Conservation (phyloP, 257 asterid species). For the Verbena officinalis region DNA sequence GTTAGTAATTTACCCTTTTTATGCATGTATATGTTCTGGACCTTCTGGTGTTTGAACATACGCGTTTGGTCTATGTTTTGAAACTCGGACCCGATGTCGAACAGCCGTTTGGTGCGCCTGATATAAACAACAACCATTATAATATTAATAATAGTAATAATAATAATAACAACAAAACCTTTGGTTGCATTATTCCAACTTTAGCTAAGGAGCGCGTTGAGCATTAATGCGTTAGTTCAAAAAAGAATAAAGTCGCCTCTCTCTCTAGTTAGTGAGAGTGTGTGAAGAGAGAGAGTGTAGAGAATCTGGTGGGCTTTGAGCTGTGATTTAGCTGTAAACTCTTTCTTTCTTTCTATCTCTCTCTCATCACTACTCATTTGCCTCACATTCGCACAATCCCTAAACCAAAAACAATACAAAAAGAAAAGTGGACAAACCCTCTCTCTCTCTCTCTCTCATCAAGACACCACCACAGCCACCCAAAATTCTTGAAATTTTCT, state of each 20-base stretch:
- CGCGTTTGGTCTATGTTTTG: constrained; percentile 31
- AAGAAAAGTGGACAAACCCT: background rate
- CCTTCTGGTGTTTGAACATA: background rate
- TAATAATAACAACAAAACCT: background rate
- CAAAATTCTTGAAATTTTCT: background rate
- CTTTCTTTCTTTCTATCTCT: constrained; percentile 22
- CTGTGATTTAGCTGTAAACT: constrained; percentile 88
- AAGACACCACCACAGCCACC: constrained; percentile 32
- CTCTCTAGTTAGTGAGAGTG: constrained; percentile 11
- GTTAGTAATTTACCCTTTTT: background rate
- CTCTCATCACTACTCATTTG: constrained; percentile 20
- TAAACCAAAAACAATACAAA: constrained; percentile 22
- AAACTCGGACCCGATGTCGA: too few species aligned
- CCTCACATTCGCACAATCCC: constrained; percentile 45
- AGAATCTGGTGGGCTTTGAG: constrained; percentile 76
- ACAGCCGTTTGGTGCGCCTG: too few species aligned
- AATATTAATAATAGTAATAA: too few species aligned
- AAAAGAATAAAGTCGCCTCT: constrained; percentile 36
- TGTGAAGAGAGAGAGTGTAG: constrained; percentile 39
- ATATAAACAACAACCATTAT: background rate
- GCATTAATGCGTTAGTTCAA: constrained; percentile 40
- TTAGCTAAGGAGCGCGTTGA: constrained; percentile 46
- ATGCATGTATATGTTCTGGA: background rate
- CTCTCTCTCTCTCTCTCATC: constrained; percentile 26
- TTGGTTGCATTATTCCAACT: constrained; percentile 28